phyloP scores from a whole-genome alignment of 192 early-diverging fungal genomes.

The Coemansia sp. region DNA sequence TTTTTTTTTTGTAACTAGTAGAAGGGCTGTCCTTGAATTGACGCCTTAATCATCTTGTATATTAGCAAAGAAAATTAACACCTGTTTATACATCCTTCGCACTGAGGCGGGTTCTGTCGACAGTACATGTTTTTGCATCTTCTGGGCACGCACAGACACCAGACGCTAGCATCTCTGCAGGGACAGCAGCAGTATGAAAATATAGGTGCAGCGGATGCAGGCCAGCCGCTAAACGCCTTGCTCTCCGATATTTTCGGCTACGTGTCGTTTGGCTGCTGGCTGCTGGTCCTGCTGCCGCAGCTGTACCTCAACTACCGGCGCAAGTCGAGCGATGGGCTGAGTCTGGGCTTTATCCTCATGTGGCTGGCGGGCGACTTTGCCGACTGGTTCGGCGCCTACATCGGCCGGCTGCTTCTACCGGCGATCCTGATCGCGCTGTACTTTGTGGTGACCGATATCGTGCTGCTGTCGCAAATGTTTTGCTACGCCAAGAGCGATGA shows the following conservation, averaged over 20 bases:
- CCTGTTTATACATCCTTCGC: neutral
- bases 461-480: constrained; percentile 64
- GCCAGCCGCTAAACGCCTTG: constrained; percentile 14
- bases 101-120: neutral
- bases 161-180: constrained; percentile 26
- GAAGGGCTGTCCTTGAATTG: neutral
- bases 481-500: constrained; percentile 58
- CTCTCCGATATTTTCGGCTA: constrained; percentile 44
- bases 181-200: constrained; percentile 1
- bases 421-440: constrained; percentile 70
- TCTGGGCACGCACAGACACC: constrained; percentile 19
- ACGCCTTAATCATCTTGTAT: neutral
- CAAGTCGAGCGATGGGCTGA: constrained; percentile 51
- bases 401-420: constrained; percentile 38
- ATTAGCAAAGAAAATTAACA: neutral
- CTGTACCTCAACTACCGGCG: constrained; percentile 49
- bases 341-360: constrained; percentile 45
- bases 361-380: constrained; percentile 51
- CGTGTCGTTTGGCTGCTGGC: constrained; percentile 43
- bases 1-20: no score
- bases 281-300: constrained; percentile 42
- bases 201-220: neutral
- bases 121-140: constrained; percentile 20
- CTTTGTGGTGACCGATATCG: constrained; percentile 70
- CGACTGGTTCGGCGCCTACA: constrained; percentile 50